These are phyloP conservation scores for Gremmenia infestans DNA, from an alignment of 2,329 filamentous ascomycete species.

Conservation along the genomic window DNA sequence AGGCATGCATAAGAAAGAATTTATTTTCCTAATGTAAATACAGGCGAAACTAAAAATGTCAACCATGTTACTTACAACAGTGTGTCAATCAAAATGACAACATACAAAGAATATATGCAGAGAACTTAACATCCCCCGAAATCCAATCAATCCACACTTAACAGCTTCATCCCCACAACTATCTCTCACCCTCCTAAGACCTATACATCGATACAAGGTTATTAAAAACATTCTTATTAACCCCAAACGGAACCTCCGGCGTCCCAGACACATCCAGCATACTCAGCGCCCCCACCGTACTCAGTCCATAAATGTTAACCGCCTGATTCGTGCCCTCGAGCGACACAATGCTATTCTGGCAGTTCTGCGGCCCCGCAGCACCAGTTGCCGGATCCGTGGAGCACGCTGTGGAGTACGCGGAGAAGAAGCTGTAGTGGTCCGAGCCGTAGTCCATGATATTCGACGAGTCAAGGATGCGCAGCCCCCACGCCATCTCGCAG, in stretches of 20 bases:
- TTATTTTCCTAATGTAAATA: no score
- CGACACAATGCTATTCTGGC: not conserved
- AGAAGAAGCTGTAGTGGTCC: constrained; percentile 54
- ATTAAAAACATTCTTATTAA: not conserved
- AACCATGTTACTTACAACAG: no score
- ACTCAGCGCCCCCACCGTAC: constrained; percentile 18
- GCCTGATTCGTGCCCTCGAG: constrained; percentile 4
- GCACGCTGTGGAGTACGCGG: constrained; percentile 39
- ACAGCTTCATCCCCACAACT: no score
- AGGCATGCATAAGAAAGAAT: no score
- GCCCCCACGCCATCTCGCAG: constrained; percentile 57
- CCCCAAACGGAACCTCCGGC: not conserved
- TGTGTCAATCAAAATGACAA: no score
- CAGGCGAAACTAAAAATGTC: no score
- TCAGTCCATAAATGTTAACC: constrained; percentile 19
- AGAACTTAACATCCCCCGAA: no score
- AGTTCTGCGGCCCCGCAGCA: not conserved
- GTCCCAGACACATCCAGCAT: constrained; percentile 19
- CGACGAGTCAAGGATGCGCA: constrained; percentile 49
- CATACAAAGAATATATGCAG: no score
- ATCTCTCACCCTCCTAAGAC: not conserved
- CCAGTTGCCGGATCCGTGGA: not conserved
- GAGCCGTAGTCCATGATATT: constrained; percentile 45
- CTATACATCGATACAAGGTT: not conserved
- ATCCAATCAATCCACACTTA: no score